phyloP scores from a whole-genome alignment of 345 rosid genomes.

The Aurinia saxatilis region DNA sequence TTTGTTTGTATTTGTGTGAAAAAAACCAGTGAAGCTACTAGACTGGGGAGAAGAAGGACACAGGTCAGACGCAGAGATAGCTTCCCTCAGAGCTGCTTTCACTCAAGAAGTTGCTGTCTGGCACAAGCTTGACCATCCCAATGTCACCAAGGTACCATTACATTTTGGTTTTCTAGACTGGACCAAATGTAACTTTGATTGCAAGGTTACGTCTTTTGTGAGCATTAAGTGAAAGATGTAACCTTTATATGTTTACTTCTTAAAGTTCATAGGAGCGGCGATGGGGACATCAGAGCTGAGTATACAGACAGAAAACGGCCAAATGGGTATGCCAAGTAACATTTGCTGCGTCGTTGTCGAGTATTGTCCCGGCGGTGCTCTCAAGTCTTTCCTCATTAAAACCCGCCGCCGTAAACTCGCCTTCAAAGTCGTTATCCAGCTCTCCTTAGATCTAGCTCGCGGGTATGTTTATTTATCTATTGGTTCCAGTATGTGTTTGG shows the following conservation, averaged over 20 bases:
- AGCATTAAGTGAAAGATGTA: too few relatives aligned
- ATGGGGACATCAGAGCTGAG: slow-evolving; percentile 81
- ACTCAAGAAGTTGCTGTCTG: slow-evolving; percentile 95
- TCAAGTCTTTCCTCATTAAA: slow-evolving; percentile 86
- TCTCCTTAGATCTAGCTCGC: slow-evolving; percentile 93
- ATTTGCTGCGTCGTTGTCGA: slow-evolving; percentile 91
- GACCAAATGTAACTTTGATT: too few relatives aligned
- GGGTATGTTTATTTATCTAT: slow-evolving; percentile 38
- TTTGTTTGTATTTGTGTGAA: background rate
- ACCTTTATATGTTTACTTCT: too few relatives aligned
- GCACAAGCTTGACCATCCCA: slow-evolving; percentile 98
- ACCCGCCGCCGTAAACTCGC: slow-evolving; percentile 84
- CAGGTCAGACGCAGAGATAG: slow-evolving; percentile 81
- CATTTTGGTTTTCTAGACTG: too few relatives aligned
- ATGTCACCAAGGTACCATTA: slow-evolving; percentile 89
- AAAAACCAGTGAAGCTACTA: slow-evolving; percentile 70
- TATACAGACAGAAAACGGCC: slow-evolving; percentile 76
- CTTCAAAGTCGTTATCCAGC: slow-evolving; percentile 82
- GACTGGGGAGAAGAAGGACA: slow-evolving; percentile 99
- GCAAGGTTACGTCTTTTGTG: too few relatives aligned
- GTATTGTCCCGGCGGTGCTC: slow-evolving; percentile 89
- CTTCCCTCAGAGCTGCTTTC: slow-evolving; percentile 83
- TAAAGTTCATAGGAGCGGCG: slow-evolving; percentile 82
- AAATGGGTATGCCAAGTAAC: slow-evolving; percentile 76
- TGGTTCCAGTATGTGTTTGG: background rate